A percentile compares a stretch with the other conserved stretches of the same genome.
Evolutionary conservation across 768 basidiomycete genomes (phyloP).

Genomic region (Neoboletus subvelutipes): DNA sequence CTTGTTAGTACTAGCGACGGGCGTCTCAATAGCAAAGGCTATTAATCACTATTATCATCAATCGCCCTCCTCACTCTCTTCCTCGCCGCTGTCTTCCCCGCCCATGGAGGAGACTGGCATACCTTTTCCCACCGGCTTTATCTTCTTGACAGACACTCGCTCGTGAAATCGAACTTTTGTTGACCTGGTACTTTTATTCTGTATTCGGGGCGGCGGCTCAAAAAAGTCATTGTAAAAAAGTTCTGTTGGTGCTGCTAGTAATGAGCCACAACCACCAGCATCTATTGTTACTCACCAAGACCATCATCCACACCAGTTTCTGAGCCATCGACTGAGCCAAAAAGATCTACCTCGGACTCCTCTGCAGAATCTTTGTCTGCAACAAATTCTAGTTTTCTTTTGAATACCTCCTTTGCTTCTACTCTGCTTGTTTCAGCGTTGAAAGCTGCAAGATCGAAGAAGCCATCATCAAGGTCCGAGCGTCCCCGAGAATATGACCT

Average conservation of each 20-base stretch:
- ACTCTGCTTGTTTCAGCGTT: conserved; percentile 81
- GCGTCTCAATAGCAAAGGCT: conserved; percentile 2
- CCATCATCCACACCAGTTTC: conserved; percentile 41
- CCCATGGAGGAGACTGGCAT: conserved; percentile 48
- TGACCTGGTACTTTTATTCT: conserved; percentile 20
- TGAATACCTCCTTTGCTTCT: conserved; percentile 62
- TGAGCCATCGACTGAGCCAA: conserved; percentile 53
- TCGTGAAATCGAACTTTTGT: conserved; percentile 76
- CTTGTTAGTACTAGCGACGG: not conserved
- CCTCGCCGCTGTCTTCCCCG: conserved; percentile 35
- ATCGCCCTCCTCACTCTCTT: conserved; percentile 42
- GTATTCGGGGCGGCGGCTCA: conserved; percentile 48
- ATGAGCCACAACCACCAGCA: not conserved
- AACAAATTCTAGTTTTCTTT: conserved; percentile 56
- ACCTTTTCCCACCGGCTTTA: conserved; percentile 69
- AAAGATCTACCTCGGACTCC: conserved; percentile 63
- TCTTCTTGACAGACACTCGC: conserved; percentile 77
- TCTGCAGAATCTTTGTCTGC: conserved; percentile 52
- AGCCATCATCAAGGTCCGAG: conserved; percentile 77
- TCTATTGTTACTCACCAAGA: conserved; percentile 37
- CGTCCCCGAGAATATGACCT: conserved; percentile 30
- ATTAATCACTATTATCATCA: conserved; percentile 32
- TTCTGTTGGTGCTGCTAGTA: conserved; percentile 40
- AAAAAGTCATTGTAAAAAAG: conserved; percentile 80
- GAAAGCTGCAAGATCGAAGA: conserved; percentile 87